Percentiles rank a stretch among this genome's conserved stretches.
Conservation (phyloP, 2,329 filamentous ascomycete genomes). For the Apiospora pterosperma region DNA sequence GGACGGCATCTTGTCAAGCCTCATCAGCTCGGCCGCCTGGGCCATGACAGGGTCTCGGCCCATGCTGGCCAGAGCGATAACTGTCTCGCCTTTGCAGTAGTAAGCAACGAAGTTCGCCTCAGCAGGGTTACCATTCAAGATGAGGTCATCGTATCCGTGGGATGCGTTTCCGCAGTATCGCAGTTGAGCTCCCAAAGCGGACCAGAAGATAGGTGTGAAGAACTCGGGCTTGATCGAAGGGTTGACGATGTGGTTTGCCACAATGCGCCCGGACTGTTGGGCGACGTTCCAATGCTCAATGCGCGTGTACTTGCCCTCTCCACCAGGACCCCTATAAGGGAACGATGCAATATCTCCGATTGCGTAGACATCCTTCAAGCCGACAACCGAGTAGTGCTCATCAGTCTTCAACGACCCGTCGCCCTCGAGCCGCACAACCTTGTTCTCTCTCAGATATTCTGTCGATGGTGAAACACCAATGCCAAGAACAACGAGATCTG, state of each 20-base stretch:
- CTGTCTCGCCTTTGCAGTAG: slow-evolving; percentile 80
- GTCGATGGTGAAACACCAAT: slow-evolving; percentile 87
- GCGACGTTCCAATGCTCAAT: slow-evolving; percentile 99
- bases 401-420: slow-evolving; percentile 87
- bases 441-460: slow-evolving; percentile 73
- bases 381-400: slow-evolving; percentile 72
- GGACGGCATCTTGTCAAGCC: slow-evolving; percentile 72
- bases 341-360: slow-evolving; percentile 94
- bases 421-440: slow-evolving; percentile 64
- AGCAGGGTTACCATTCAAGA: slow-evolving; percentile 73
- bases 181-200: slow-evolving; percentile 81
- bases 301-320: slow-evolving; percentile 67
- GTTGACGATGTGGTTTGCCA: slow-evolving; percentile 72
- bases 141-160: slow-evolving; percentile 80
- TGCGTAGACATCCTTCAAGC: slow-evolving; percentile 81
- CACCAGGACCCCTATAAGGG: slow-evolving; percentile 88
- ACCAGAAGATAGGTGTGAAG: slow-evolving; percentile 97
- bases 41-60: slow-evolving; percentile 82
- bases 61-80: slow-evolving; percentile 91
- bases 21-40: slow-evolving; percentile 83
- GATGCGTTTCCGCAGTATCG: slow-evolving; percentile 89
- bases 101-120: slow-evolving; percentile 84
- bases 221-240: slow-evolving; percentile 58
- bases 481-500: slow-evolving; percentile 87
- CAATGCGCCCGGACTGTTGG: slow-evolving; percentile 83